phyloP scores from a whole-genome alignment of 768 basidiomycete species.

The Xerocomus potaroensis region DNA sequence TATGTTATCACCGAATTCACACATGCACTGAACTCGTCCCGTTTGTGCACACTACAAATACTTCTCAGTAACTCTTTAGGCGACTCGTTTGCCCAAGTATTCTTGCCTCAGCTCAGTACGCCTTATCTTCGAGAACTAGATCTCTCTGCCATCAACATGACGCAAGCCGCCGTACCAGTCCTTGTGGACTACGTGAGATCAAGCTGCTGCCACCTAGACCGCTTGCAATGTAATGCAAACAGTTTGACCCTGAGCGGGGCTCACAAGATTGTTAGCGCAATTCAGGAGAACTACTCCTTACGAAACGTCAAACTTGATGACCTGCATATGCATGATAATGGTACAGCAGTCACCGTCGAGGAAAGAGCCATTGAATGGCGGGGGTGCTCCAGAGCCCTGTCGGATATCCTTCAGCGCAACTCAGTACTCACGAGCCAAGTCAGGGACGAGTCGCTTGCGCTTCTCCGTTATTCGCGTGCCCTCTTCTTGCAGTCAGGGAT shows the following conservation, averaged over 20 bases:
- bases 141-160: slow-evolving; percentile 49
- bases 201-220: slow-evolving; percentile 43
- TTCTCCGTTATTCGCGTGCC: slow-evolving; percentile 48
- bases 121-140: slow-evolving; percentile 50
- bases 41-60: slow-evolving; percentile 46
- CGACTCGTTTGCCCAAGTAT: slow-evolving; percentile 45
- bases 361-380: slow-evolving; percentile 28
- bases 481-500: slow-evolving; percentile 41
- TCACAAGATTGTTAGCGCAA: slow-evolving; percentile 40
- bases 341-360: slow-evolving; percentile 23
- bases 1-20: slow-evolving; percentile 38
- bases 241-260: slow-evolving; percentile 44
- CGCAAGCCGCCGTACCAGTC: slow-evolving; percentile 35
- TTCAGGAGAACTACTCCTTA: slow-evolving; percentile 47
- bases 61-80: slow-evolving; percentile 47
- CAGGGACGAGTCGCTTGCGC: slow-evolving; percentile 43
- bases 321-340: slow-evolving; percentile 26
- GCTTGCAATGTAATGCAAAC: slow-evolving; percentile 55
- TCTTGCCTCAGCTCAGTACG: slow-evolving; percentile 49
- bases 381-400: slow-evolving; percentile 31
- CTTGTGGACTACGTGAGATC: slow-evolving; percentile 51
- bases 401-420: slow-evolving; percentile 42
- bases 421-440: slow-evolving; percentile 34
- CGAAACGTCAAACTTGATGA: slow-evolving; percentile 50
- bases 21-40: slow-evolving; percentile 51